Evolutionary conservation across 108 stramenopile species (phyloP).

Genomic region (Mayamaea pseudoterrestris): DNA sequence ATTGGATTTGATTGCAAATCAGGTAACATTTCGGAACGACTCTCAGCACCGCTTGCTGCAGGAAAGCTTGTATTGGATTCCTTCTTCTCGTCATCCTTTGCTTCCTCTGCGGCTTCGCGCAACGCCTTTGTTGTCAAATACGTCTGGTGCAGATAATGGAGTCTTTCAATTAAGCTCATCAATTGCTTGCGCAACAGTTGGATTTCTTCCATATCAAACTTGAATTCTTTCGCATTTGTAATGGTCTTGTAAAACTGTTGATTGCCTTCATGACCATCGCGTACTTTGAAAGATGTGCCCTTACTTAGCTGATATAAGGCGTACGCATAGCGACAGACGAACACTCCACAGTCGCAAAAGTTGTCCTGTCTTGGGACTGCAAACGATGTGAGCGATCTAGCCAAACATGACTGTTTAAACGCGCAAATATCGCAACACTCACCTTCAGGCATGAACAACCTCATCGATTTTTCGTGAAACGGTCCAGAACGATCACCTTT

Average conservation of each 20-base stretch:
- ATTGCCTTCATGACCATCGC: slow-evolving; percentile 10
- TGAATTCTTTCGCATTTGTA: slow-evolving; percentile 31
- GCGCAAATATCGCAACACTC: slow-evolving; percentile 5
- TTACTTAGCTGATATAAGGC: slow-evolving; percentile 44
- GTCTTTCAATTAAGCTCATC: slow-evolving; percentile 28
- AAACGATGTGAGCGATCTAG: not conserved
- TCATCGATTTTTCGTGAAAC: slow-evolving; percentile 25
- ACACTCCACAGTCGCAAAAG: slow-evolving; percentile 82
- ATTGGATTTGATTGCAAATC: no score
- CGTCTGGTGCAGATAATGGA: slow-evolving; percentile 29
- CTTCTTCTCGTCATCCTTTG: no score
- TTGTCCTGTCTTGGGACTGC: slow-evolving; percentile 78
- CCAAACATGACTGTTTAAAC: not conserved
- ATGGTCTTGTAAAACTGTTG: slow-evolving; percentile 19
- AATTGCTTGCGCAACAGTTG: slow-evolving; percentile 50
- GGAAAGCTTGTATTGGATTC: no score
- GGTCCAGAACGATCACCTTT: slow-evolving; percentile 1
- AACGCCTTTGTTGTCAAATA: slow-evolving; percentile 5
- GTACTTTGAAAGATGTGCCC: slow-evolving; percentile 26
- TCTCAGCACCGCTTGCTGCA: no score
- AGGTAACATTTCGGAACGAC: no score
- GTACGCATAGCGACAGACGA: slow-evolving; percentile 78
- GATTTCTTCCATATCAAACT: slow-evolving; percentile 62
- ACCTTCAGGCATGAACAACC: slow-evolving; percentile 51
- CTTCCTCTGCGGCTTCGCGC: no score